Evolutionary conservation across 2,329 filamentous ascomycete species (phyloP).

Genomic region (Monosporascus sp.): DNA sequence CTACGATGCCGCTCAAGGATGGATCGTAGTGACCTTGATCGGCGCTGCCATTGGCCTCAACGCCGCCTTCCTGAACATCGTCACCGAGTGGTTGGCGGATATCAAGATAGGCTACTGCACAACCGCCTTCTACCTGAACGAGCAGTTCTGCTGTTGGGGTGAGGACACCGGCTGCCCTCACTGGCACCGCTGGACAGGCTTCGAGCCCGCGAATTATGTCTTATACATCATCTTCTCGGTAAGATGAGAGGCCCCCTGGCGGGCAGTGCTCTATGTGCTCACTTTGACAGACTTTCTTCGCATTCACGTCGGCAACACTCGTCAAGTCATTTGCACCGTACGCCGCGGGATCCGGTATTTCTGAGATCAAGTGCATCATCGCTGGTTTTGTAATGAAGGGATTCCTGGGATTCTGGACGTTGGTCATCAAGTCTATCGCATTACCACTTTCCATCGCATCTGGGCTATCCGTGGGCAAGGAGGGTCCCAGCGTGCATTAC

Average conservation of each 20-base stretch:
- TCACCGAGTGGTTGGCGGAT: conserved; percentile 95
- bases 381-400: conserved; percentile 99
- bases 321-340: conserved; percentile 94
- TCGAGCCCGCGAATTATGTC: conserved; percentile 75
- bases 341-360: conserved; percentile 92
- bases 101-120: conserved; percentile 95
- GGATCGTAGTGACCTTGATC: conserved; percentile 95
- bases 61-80: conserved; percentile 87
- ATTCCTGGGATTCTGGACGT: conserved; percentile 85
- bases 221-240: conserved; percentile 84
- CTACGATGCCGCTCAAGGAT: conserved; percentile 94
- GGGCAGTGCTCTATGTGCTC: conserved; percentile 5
- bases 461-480: conserved; percentile 90
- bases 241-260: conserved; percentile 22
- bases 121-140: conserved; percentile 94
- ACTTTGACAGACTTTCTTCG: conserved; percentile 61
- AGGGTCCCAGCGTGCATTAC: conserved; percentile 98
- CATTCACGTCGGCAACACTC: conserved; percentile 73
- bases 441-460: conserved; percentile 90
- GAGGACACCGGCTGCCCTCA: conserved; percentile 82
- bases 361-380: conserved; percentile 98
- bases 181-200: conserved; percentile 84
- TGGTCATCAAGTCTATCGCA: conserved; percentile 89
- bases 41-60: conserved; percentile 90
- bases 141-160: conserved; percentile 97